Base-by-base conservation (phyloP, 176 grass and related monocot species). In the Paspalum notatum region DNA sequence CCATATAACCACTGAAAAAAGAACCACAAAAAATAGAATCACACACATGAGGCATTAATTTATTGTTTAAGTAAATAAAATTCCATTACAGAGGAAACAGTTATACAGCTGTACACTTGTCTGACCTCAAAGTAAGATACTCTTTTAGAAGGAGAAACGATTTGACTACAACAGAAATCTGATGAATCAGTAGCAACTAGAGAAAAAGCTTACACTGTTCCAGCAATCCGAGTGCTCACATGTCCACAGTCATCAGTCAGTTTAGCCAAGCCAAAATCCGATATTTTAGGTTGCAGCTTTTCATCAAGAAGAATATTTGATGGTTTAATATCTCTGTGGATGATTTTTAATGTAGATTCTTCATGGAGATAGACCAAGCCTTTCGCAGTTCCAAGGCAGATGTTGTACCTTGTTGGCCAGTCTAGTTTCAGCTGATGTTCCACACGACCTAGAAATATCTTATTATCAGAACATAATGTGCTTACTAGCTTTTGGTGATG, bases 281-380 rank as follows among this genome's bases (percentile, higher is more conserved):
- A 97, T 83, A 97, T 97, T 86, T 97, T 97, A 20, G 94, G 89
- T 77, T 90, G 82, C 15, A 97, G 64, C 12, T 79, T 91, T 85
- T 88, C 87, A 78, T 97, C 91, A 44, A 94, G 84, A 71, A 94
- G 91, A 89, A 97, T 94, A 85, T 97, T 94, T 54, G 91, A 84
- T 26, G 91, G 82, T 68, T 97, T 97, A 72, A 97, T 97, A 60
- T 97, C 94, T 86, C 94, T 91, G 70, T 97, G 94, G 59, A 97
- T 50, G 51, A 97, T 97, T 93, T 81, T 94, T 77, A 97, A 51
- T 39, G 84, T 86, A 52, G 91, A 94, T 72, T 94, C 94, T 77
- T 97, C 94, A 67, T 97, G 94, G 60, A 97, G 91, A 88, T 92
- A 94, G 45, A 77, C 71, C 64, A 97, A 74, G 45, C 94, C 94